phyloP scores from a whole-genome alignment of 805 yeast genomes.

The Debaryomyces hansenii region DNA sequence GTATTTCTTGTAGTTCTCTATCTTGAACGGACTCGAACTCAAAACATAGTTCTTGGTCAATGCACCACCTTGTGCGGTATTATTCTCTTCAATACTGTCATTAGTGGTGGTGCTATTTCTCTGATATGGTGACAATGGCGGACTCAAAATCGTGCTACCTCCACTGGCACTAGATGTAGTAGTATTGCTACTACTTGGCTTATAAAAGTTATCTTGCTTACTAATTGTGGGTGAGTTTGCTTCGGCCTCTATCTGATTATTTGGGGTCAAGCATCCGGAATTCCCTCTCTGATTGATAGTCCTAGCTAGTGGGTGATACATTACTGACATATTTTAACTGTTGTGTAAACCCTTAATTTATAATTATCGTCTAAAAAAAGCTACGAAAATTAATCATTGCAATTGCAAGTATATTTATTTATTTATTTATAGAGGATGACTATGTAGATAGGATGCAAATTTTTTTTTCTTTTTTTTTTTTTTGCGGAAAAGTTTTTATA shows the following conservation, averaged over 20 bases:
- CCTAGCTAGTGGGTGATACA: slow-evolving; percentile 35
- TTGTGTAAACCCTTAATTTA: background rate
- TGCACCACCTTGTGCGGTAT: background rate
- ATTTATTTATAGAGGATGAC: slow-evolving; percentile 2
- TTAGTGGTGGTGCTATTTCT: slow-evolving; percentile 8
- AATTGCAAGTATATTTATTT: background rate
- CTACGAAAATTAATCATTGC: no score
- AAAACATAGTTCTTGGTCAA: slow-evolving; percentile 17
- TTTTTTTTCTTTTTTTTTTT: slow-evolving; percentile 6
- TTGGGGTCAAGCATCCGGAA: slow-evolving; percentile 34
- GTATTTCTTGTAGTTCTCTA: slow-evolving; percentile 47
- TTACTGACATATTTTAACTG: slow-evolving; percentile 22
- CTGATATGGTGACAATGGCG: slow-evolving; percentile 47
- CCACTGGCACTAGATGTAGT: background rate
- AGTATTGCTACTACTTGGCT: background rate
- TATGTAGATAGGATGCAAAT: slow-evolving; percentile 1
- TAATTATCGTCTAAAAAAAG: background rate
- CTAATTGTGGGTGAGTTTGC: background rate
- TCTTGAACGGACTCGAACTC: slow-evolving; percentile 41
- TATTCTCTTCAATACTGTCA: slow-evolving; percentile 1
- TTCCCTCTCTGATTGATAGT: slow-evolving; percentile 24
- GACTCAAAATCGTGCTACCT: slow-evolving; percentile 37
- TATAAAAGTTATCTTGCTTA: background rate
- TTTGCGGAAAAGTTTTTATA: background rate
- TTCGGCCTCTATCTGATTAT: slow-evolving; percentile 12